Conservation (phyloP, 2,329 filamentous ascomycete species). For the Sporothrix brasiliensis region DNA sequence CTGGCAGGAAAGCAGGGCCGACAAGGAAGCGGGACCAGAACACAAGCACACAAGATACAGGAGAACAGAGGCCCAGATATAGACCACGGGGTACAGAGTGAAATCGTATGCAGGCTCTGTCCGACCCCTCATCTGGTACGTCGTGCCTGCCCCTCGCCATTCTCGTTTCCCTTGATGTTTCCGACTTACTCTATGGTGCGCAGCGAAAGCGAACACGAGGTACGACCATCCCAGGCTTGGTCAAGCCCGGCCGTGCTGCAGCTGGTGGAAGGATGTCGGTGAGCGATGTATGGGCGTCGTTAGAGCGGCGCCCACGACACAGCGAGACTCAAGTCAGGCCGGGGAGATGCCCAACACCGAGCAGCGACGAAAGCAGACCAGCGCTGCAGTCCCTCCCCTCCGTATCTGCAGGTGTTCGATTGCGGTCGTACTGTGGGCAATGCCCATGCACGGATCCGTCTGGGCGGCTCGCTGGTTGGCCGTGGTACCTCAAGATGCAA, state of each 20-base stretch:
- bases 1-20: background rate
- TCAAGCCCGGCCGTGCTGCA: background rate
- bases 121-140: background rate
- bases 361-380: background rate
- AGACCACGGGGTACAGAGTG: background rate
- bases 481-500: background rate
- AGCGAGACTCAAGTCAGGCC: background rate
- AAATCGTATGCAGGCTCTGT: constrained; percentile 4
- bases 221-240: background rate
- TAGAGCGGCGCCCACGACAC: background rate
- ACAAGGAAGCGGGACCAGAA: background rate
- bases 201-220: background rate
- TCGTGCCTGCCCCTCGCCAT: background rate
- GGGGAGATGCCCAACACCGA: constrained; percentile 11
- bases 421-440: constrained; percentile 18
- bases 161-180: background rate
- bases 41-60: background rate
- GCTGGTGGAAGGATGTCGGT: background rate
- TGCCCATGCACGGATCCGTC: constrained; percentile 24
- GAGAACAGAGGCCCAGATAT: background rate
- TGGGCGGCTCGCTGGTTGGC: background rate
- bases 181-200: background rate
- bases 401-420: constrained; percentile 28
- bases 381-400: constrained; percentile 24
- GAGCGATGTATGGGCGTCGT: background rate